Evolutionary conservation across 2,329 filamentous ascomycete species (phyloP).

Genomic region (Myrmaecium sp.): DNA sequence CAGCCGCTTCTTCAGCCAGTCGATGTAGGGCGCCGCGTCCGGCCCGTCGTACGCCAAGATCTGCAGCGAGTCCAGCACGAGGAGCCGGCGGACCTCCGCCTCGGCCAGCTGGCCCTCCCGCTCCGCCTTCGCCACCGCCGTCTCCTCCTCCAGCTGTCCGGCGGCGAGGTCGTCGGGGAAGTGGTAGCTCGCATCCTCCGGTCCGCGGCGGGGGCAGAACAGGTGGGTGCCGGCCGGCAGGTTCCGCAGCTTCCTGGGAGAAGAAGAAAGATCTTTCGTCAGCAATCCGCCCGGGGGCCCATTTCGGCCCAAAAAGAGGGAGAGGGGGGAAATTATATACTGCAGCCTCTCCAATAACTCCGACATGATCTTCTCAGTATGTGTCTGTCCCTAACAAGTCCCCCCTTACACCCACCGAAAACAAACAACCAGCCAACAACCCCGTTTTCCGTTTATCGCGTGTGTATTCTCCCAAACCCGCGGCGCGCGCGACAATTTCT

Average conservation of each 20-base stretch:
- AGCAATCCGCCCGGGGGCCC: constrained; percentile 11
- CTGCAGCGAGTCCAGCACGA: constrained; percentile 24
- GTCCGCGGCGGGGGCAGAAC: constrained; percentile 28
- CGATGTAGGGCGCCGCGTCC: constrained; percentile 26
- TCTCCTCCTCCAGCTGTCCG: constrained; percentile 13
- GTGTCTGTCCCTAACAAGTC: no score
- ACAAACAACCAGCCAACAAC: no score
- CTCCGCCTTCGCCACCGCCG: constrained; percentile 11
- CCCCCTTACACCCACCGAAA: no score
- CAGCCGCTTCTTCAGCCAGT: constrained; percentile 23
- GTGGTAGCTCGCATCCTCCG: constrained; percentile 18
- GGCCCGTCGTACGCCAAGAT: constrained; percentile 32
- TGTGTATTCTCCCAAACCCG: no score
- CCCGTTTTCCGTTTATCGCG: no score
- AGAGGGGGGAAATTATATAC: no score
- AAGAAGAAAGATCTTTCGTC: constrained; percentile 3
- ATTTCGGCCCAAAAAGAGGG: no score
- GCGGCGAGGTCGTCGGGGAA: constrained; percentile 28
- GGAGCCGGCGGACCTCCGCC: constrained; percentile 22
- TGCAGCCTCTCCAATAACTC: no score
- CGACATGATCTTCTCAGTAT: no score
- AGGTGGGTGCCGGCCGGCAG: constrained; percentile 26
- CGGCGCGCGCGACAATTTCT: no score
- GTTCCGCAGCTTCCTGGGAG: constrained; percentile 20
- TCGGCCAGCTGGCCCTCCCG: constrained; percentile 17